These are phyloP conservation scores for Cercospora beticola DNA, from an alignment of 2,329 filamentous ascomycete species.

Conservation along the genomic window DNA sequence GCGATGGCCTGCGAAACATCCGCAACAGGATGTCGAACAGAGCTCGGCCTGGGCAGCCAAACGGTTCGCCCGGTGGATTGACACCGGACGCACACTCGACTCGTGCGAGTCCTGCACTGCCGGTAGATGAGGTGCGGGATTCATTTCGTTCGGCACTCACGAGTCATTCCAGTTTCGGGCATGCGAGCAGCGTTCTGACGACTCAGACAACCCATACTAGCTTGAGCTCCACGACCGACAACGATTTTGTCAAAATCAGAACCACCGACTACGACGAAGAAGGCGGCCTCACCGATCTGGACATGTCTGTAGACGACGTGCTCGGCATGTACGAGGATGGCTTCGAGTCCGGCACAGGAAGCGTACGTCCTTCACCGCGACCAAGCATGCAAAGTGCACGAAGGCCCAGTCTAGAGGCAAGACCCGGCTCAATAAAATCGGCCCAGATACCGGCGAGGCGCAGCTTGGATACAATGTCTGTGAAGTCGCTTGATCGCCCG, in stretches of 20 bases:
- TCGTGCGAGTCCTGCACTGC: constrained; percentile 13
- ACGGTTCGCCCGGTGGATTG: constrained; percentile 7
- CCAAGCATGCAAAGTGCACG: constrained; percentile 22
- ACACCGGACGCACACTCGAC: constrained; percentile 19
- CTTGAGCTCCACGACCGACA: constrained; percentile 64
- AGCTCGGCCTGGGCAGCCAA: constrained; percentile 10
- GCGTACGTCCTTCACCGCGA: constrained; percentile 24
- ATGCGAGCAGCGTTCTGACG: constrained; percentile 60
- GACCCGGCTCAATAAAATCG: constrained; percentile 23
- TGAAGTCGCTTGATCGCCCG: constrained; percentile 25
- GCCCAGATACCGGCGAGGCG: constrained; percentile 19
- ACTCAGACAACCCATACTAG: constrained; percentile 85
- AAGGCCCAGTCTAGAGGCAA: constrained; percentile 18
- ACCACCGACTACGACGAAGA: constrained; percentile 43
- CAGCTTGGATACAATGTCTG: constrained; percentile 24
- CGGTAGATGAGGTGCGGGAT: constrained; percentile 47
- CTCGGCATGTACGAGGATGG: constrained; percentile 62
- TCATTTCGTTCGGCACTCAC: constrained; percentile 63
- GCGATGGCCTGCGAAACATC: constrained; percentile 32
- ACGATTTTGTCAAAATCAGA: constrained; percentile 64
- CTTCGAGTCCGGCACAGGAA: constrained; percentile 43
- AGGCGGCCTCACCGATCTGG: constrained; percentile 38
- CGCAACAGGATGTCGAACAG: constrained; percentile 21
- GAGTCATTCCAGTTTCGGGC: constrained; percentile 57
- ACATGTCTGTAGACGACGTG: constrained; percentile 60